Evolutionary conservation across 2,329 filamentous ascomycete species (phyloP), one percentile per base, ranked within the genome.

Genomic region (Clonostachys rhizophaga): DNA sequence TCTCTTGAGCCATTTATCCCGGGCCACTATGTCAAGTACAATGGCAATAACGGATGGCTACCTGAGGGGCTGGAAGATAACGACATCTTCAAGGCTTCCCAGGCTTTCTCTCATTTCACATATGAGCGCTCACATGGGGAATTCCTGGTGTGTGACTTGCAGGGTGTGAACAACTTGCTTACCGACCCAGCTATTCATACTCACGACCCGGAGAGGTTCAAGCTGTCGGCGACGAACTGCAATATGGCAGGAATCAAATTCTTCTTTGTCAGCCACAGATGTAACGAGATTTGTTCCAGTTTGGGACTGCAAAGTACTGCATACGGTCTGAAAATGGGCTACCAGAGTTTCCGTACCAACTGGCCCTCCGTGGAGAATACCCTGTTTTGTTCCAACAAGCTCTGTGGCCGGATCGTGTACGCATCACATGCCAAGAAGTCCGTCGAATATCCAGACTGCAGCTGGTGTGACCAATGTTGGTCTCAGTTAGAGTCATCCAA

Each of bases 91-190:
- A 47, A 56, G 16, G 56, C 58, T 2, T 65, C 66, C 0, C 67
- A 70, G 40, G 68, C 66, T 1, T 71, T 71, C 47, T 69, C 65
- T 0, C 68, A 71, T 46, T 70, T 69, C 39, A 69, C 67, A 2
- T 70, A 66, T 42, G 68, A 70, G 54, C 60, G 68, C 2, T 69
- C 68, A 0, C 50, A 50, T 43, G 68, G 66, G n/a, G 47, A 48
- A 13, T 59, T 70, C 33, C 30, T 69, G 1, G 60, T 69, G 6
- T 53, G 46, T 40, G 65, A 69, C 50, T 50, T 70, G 1, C 67
- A 70, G 47, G 66, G 67, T 7, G 64, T 68, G 1, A 65, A 59
- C 20, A 40, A 55, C 14, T 40, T 61, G 6, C 54, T 69, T 10
- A 70, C 67, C 7, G 67, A 70, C 43, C 67, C 67, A 11, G 58